Evolutionary conservation across 1,139 yeast species (phyloP).

Genomic region (Suhomyces guaymorum): DNA sequence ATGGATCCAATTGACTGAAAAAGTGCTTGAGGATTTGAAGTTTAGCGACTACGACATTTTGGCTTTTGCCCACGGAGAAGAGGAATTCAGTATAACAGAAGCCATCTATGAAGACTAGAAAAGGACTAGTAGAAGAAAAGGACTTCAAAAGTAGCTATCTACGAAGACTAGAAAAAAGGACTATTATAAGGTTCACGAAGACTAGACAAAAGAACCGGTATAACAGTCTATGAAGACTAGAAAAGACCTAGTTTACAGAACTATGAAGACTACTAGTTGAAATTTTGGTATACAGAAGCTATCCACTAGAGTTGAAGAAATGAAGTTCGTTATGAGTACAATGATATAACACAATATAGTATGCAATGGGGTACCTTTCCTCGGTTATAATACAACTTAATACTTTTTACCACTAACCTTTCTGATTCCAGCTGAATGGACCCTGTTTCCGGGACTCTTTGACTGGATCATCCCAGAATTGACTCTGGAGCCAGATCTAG

Average conservation of each 20-base stretch:
- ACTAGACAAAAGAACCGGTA: too few relatives aligned
- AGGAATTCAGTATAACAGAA: conserved; percentile 39
- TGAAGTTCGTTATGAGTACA: conserved; percentile 8
- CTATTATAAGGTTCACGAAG: too few relatives aligned
- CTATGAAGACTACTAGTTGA: too few relatives aligned
- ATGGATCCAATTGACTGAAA: conserved; percentile 40
- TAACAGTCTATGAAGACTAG: too few relatives aligned
- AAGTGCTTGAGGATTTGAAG: conserved; percentile 24
- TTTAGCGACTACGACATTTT: conserved; percentile 43
- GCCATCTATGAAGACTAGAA: conserved; percentile 49
- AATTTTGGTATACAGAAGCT: too few relatives aligned
- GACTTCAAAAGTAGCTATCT: too few relatives aligned
- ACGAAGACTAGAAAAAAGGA: too few relatives aligned
- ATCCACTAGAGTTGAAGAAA: conserved; percentile 5
- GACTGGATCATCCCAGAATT: conserved; percentile 26
- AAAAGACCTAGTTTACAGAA: too few relatives aligned
- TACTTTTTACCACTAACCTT: conserved; percentile 33
- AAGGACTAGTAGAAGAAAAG: too few relatives aligned
- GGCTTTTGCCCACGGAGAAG: conserved; percentile 44
- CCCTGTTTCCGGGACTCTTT: conserved; percentile 24
- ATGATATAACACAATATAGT: conserved; percentile 5
- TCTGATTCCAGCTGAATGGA: conserved; percentile 42
- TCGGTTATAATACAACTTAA: conserved; percentile 4
- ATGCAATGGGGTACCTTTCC: conserved; percentile 6
- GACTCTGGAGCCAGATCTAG: conserved; percentile 35